phyloP scores from a whole-genome alignment of 2,329 filamentous ascomycete species.

The Macrophomina tecta region DNA sequence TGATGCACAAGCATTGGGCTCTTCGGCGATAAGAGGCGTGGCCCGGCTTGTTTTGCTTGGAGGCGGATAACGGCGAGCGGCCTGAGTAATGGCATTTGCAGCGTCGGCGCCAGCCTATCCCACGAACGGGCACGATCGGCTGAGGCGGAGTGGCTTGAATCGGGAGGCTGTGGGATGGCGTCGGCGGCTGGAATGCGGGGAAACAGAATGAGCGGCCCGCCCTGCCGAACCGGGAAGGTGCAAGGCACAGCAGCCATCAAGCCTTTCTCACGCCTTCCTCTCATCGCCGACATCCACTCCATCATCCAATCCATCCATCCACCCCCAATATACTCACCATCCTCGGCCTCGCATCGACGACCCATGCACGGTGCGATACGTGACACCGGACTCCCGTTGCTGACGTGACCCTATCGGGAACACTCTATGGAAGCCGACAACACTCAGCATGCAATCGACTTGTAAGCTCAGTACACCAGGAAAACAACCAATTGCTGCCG shows the following conservation, averaged over 20 bases:
- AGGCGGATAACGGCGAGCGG: conserved; percentile 1
- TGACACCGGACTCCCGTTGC: too few species aligned
- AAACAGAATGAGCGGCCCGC: not conserved
- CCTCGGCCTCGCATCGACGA: too few species aligned
- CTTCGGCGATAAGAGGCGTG: conserved; percentile 12
- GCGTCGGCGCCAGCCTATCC: not conserved
- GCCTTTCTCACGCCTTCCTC: not conserved
- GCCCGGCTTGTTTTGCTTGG: conserved; percentile 1
- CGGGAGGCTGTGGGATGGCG: not conserved
- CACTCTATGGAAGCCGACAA: too few species aligned
- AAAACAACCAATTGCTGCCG: too few species aligned
- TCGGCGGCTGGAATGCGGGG: conserved; percentile 6
- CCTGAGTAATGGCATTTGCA: conserved; percentile 1
- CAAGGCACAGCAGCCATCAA: not conserved
- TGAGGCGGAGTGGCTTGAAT: not conserved
- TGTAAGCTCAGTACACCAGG: too few species aligned
- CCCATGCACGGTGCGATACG: too few species aligned
- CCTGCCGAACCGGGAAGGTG: conserved; percentile 13
- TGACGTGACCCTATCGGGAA: too few species aligned
- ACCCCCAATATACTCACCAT: too few species aligned
- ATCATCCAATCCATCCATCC: not conserved
- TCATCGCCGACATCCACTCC: not conserved
- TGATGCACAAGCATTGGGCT: conserved; percentile 11
- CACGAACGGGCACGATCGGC: conserved; percentile 8
- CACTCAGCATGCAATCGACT: too few species aligned